Percentiles rank a stretch among this genome's conserved stretches.
Evolutionary conservation across 164 flowering plant species (phyloP).

Genomic region (Aristolochia californica): DNA sequence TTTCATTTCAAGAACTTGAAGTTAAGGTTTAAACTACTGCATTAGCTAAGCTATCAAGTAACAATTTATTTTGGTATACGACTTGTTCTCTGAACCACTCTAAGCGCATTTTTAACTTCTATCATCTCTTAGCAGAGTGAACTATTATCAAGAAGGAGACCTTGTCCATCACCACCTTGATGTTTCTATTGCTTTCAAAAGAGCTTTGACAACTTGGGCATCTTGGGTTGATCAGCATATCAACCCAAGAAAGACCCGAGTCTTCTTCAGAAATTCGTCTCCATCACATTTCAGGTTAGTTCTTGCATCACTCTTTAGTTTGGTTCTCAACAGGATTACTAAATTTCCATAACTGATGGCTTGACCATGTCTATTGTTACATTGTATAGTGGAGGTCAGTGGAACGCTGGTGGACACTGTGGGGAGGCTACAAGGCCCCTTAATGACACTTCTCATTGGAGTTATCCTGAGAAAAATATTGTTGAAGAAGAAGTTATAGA

Average conservation of each 20-base stretch:
- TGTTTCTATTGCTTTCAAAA: conserved; percentile 55
- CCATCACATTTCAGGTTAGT: conserved; percentile 91
- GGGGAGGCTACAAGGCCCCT: conserved; percentile 55
- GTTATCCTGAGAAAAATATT: conserved; percentile 41
- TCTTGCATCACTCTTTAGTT: background rate
- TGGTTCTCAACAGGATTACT: background rate
- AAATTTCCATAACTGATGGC: background rate
- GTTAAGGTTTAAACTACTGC: no score
- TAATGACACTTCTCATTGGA: conserved; percentile 20
- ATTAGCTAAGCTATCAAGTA: background rate
- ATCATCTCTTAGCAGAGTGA: conserved; percentile 34
- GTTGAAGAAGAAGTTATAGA: conserved; percentile 55
- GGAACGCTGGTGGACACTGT: conserved; percentile 93
- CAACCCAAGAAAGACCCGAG: conserved; percentile 49
- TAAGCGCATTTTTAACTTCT: background rate
- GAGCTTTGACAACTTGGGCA: conserved; percentile 83
- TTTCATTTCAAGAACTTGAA: no score
- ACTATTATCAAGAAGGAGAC: conserved; percentile 75
- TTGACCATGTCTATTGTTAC: background rate
- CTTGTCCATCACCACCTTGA: conserved; percentile 67
- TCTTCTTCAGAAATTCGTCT: conserved; percentile 80
- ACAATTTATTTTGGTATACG: background rate
- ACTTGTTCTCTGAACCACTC: background rate
- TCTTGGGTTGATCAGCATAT: conserved; percentile 74
- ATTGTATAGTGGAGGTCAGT: conserved; percentile 62